Base-by-base conservation (phyloP, 139 green algal species). In the Chlamydomonas eustigma region DNA sequence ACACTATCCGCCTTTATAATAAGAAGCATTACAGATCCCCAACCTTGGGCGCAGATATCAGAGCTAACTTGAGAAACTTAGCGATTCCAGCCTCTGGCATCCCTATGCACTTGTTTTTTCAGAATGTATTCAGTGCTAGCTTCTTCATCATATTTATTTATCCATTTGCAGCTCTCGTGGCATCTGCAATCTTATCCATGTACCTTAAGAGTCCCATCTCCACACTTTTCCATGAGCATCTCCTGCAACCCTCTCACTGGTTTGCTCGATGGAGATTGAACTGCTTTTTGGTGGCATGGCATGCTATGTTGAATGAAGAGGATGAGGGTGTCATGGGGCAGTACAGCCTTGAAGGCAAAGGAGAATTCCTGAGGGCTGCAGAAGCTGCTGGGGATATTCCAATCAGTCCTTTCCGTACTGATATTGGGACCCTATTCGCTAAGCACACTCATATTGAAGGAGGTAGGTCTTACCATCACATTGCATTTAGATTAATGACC, bases 191-290 rank as follows among this genome's bases (percentile, higher is more conserved):
- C 6, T 28, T 68, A 4, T 33, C 6, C 52, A 28, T 68, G 12
- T 37, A 25, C 52, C 12, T 18, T 28, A 18, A 18, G 44, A 18
- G 12, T 12, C 44, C 44, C 44, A 25, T 68, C n/a, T 25, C 52
- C 6, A 28, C 32, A 25, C n/a, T 12, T 0, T 80, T 79, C 73
- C 18, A 39, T n/a, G 50, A 76, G 58, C 69, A 77, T 44, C 79
- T 84, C 39, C 58, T 81, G 58, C 35, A 25, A 8, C 79, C 79
- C 36, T 35, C 33, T 28, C 75, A 80, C 35, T 84, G 79, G 79
- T 78, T 84, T 67, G 79, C 79, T 30, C 71, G 67, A 5, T 84
- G 79, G 79, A 74, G 79, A 25, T 64, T 76, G 37, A 84, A 84
- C 39, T 76, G 35, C 25, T 35, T 12, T 18, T 37, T 77, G 37